Evolutionary conservation across 495 filamentous ascomycete genomes (phyloP).

Genomic region (Paragyromitra xinjiangensis): DNA sequence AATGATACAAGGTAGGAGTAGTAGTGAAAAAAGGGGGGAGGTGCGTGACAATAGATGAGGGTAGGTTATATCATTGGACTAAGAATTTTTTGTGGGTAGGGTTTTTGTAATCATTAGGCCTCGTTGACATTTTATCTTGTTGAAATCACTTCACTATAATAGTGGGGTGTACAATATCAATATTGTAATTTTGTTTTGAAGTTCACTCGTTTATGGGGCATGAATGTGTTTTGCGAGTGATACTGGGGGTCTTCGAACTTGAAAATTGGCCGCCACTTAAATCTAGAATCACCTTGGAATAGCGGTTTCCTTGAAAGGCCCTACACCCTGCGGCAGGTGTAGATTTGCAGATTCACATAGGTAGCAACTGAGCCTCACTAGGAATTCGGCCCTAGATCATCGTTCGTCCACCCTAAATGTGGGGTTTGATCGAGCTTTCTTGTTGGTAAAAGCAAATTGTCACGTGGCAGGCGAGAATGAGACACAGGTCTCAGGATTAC

Average conservation of each 20-base stretch:
- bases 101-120: slow-evolving; percentile 30
- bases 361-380: no score
- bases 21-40: no score
- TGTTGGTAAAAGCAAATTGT: no score
- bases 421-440: no score
- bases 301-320: no score
- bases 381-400: no score
- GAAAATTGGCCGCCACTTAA: not conserved
- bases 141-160: slow-evolving; percentile 7
- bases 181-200: slow-evolving; percentile 36
- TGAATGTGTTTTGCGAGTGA: not conserved
- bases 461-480: no score
- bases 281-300: not conserved
- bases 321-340: no score
- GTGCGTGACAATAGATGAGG: not conserved
- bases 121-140: slow-evolving; percentile 20
- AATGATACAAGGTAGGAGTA: not conserved
- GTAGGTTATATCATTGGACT: slow-evolving; percentile 25
- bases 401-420: no score
- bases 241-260: not conserved
- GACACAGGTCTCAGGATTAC: no score
- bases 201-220: not conserved
- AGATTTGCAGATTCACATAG: no score
- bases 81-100: slow-evolving; percentile 14
- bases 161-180: slow-evolving; percentile 22